Conservation (phyloP, 805 yeast species). For the Metschnikowia matae region DNA sequence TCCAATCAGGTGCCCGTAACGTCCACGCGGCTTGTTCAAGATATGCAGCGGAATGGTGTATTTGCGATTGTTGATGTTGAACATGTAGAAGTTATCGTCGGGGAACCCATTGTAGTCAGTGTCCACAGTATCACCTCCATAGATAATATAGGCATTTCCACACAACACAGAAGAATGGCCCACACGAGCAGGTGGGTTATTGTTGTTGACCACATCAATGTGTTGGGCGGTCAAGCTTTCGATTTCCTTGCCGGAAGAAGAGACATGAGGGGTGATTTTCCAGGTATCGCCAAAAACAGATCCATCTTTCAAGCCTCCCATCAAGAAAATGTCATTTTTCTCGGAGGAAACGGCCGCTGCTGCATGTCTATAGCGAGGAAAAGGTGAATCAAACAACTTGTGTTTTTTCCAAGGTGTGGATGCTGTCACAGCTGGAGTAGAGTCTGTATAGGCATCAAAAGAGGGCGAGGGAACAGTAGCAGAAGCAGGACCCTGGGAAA, state of each 20-base stretch:
- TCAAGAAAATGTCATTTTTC: constrained; percentile 74
- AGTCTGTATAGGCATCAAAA: constrained; percentile 11
- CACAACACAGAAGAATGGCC: constrained; percentile 91
- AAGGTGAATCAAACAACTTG: constrained; percentile 70
- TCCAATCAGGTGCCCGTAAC: constrained; percentile 90
- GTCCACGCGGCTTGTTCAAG: constrained; percentile 70
- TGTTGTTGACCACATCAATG: constrained; percentile 54
- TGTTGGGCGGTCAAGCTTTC: constrained; percentile 28
- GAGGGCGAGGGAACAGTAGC: neutral
- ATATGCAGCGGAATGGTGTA: constrained; percentile 44
- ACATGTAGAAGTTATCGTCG: constrained; percentile 85
- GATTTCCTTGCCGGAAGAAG: constrained; percentile 18
- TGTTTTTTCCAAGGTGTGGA: constrained; percentile 63
- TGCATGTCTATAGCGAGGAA: constrained; percentile 93
- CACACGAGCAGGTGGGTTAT: constrained; percentile 91
- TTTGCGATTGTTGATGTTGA: constrained; percentile 52
- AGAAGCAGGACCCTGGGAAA: neutral
- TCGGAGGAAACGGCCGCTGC: constrained; percentile 66
- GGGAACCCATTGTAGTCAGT: constrained; percentile 71
- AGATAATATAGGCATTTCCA: constrained; percentile 91
- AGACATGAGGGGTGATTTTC: constrained; percentile 60
- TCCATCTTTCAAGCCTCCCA: constrained; percentile 94
- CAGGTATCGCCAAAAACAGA: constrained; percentile 95
- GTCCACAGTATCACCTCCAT: constrained; percentile 93
- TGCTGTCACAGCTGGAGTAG: neutral